phyloP scores from a whole-genome alignment of 768 basidiomycete genomes.

The Tephrocybe sp. region DNA sequence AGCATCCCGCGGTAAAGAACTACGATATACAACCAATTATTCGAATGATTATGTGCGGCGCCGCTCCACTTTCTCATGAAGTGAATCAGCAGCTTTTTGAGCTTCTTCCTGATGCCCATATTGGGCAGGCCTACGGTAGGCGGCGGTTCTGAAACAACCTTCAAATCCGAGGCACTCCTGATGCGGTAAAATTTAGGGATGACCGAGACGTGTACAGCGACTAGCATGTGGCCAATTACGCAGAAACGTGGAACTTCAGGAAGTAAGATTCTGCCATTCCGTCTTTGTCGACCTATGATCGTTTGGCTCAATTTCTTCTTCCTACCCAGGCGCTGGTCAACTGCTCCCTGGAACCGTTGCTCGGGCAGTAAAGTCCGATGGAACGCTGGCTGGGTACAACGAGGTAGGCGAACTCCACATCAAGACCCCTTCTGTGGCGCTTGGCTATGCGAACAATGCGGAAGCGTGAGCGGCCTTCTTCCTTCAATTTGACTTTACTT shows the following conservation, averaged over 20 bases:
- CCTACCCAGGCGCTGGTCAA: constrained; percentile 44
- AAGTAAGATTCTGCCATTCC: constrained; percentile 26
- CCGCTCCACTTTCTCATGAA: constrained; percentile 56
- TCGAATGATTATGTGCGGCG: constrained; percentile 51
- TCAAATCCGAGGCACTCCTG: background rate
- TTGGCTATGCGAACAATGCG: constrained; percentile 56
- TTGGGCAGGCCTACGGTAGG: constrained; percentile 58
- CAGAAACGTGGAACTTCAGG: constrained; percentile 51
- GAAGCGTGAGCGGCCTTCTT: constrained; percentile 49
- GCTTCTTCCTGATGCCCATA: constrained; percentile 49
- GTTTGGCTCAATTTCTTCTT: constrained; percentile 1
- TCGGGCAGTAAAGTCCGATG: constrained; percentile 56
- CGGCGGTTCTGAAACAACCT: background rate
- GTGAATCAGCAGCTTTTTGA: constrained; percentile 46
- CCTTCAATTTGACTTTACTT: background rate
- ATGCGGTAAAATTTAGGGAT: constrained; percentile 40
- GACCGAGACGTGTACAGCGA: constrained; percentile 61
- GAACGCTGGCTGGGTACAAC: constrained; percentile 48
- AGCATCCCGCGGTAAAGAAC: constrained; percentile 53
- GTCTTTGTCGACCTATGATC: too few species aligned
- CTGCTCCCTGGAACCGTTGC: constrained; percentile 54
- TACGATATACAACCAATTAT: constrained; percentile 44
- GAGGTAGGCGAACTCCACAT: constrained; percentile 63
- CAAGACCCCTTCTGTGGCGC: constrained; percentile 50
- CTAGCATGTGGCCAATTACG: constrained; percentile 46